Percentiles rank a stretch among this genome's conserved stretches.
These are phyloP conservation scores for Kwoniella sp. DNA, from an alignment of 768 basidiomycete genomes.

Conservation along the genomic window DNA sequence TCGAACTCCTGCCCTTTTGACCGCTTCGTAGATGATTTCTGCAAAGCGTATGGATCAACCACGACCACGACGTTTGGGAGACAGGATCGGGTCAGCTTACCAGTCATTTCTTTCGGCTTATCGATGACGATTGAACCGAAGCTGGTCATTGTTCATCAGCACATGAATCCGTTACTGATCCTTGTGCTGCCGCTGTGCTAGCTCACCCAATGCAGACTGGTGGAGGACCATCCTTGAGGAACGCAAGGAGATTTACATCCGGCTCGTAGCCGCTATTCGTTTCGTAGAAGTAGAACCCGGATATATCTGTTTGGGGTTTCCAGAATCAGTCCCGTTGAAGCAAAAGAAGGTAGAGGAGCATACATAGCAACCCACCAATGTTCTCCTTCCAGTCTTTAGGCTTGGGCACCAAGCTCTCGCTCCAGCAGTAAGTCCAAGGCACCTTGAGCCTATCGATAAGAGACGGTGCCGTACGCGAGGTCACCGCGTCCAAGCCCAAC, in stretches of 20 bases:
- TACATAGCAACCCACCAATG: constrained; percentile 58
- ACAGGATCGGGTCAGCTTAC: constrained; percentile 50
- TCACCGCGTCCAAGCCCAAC: constrained; percentile 60
- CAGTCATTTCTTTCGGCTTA: constrained; percentile 62
- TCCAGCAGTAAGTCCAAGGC: constrained; percentile 70
- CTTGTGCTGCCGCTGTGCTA: too few species aligned
- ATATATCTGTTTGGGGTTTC: constrained; percentile 60
- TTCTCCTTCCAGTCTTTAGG: constrained; percentile 67
- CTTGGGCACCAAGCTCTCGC: constrained; percentile 64
- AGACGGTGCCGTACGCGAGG: constrained; percentile 60
- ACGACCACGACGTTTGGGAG: too few species aligned
- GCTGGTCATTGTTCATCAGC: constrained; percentile 46
- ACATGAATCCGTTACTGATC: too few species aligned
- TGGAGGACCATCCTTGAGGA: constrained; percentile 61
- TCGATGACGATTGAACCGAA: constrained; percentile 64
- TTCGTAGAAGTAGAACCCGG: constrained; percentile 68
- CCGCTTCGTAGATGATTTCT: constrained; percentile 52
- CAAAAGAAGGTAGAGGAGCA: background rate
- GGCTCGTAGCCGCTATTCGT: constrained; percentile 62
- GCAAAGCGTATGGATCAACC: background rate
- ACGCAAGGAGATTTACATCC: constrained; percentile 59
- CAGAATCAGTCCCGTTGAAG: too few species aligned
- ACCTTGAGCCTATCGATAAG: constrained; percentile 63
- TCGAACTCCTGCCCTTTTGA: constrained; percentile 61
- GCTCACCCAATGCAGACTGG: constrained; percentile 66